Evolutionary conservation across 2,329 filamentous ascomycete species (phyloP).

Genomic region (Diaporthe vaccinii): DNA sequence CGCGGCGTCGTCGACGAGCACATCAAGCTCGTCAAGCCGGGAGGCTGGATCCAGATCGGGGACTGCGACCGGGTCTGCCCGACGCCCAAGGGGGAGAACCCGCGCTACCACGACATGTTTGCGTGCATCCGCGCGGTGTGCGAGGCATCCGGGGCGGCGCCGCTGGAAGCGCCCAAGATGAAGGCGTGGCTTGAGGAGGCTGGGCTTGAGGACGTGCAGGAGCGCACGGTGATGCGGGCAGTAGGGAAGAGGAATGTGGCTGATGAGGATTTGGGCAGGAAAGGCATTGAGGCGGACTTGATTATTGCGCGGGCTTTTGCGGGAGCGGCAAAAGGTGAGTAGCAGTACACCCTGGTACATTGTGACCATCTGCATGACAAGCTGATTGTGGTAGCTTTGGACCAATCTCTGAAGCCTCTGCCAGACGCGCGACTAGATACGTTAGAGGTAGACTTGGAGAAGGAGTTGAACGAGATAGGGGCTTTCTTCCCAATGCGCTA

Average conservation of each 20-base stretch:
- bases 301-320: constrained; percentile 28
- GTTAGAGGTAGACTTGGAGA: constrained; percentile 3
- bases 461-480: constrained; percentile 15
- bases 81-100: constrained; percentile 26
- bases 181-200: constrained; percentile 20
- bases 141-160: constrained; percentile 18
- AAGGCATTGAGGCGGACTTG: constrained; percentile 17
- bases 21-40: constrained; percentile 7
- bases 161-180: constrained; percentile 16
- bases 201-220: constrained; percentile 29
- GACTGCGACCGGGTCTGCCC: constrained; percentile 26
- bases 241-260: constrained; percentile 31
- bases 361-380: background rate
- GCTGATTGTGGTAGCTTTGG: constrained; percentile 4
- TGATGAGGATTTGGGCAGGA: constrained; percentile 24
- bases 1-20: constrained; percentile 13
- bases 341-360: background rate
- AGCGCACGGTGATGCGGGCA: constrained; percentile 17
- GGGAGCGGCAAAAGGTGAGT: constrained; percentile 13
- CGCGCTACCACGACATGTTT: constrained; percentile 32
- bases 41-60: constrained; percentile 30
- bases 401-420: constrained; percentile 3
- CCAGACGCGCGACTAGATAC: background rate
- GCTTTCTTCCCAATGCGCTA: constrained; percentile 24
- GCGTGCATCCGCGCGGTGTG: constrained; percentile 27